Percentiles rank a stretch among this genome's conserved stretches.
Evolutionary conservation across 2,329 filamentous ascomycete species (phyloP).

Genomic region (Proliferodiscus dingleyae): DNA sequence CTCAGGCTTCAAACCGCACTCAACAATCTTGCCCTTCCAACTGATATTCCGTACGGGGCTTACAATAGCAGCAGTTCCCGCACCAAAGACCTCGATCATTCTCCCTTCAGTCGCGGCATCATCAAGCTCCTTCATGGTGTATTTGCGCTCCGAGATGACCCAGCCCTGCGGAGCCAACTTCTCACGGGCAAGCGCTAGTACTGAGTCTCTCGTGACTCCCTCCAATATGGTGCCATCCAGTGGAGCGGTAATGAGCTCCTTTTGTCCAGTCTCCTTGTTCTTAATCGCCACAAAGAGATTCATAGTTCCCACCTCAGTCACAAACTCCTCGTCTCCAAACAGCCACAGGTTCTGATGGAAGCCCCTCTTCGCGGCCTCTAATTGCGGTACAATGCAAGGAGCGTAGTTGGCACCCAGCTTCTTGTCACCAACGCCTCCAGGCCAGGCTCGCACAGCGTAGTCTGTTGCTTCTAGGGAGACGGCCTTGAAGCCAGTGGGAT

Average conservation of each 20-base stretch:
- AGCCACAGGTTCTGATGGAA: conserved; percentile 99
- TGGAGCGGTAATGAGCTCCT: conserved; percentile 90
- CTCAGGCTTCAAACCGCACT: conserved; percentile 74
- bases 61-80: conserved; percentile 91
- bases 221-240: conserved; percentile 95
- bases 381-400: conserved; percentile 96
- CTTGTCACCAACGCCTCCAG: conserved; percentile 94
- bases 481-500: conserved; percentile 97
- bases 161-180: conserved; percentile 80
- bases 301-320: conserved; percentile 98
- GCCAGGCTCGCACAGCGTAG: conserved; percentile 96
- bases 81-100: conserved; percentile 86
- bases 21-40: conserved; percentile 76
- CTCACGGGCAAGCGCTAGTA: conserved; percentile 81
- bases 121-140: conserved; percentile 80
- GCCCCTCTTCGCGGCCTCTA: conserved; percentile 82
- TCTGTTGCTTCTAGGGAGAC: conserved; percentile 92
- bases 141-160: conserved; percentile 83
- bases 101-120: conserved; percentile 80
- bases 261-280: conserved; percentile 82
- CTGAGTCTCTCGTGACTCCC: conserved; percentile 88
- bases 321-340: conserved; percentile 90
- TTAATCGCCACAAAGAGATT: conserved; percentile 88
- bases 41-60: conserved; percentile 84
- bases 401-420: conserved; percentile 99